Evolutionary conservation across 768 basidiomycete genomes (phyloP), one percentile per base, ranked within the genome.

Genomic region (Omphalotus guepiniiformis): DNA sequence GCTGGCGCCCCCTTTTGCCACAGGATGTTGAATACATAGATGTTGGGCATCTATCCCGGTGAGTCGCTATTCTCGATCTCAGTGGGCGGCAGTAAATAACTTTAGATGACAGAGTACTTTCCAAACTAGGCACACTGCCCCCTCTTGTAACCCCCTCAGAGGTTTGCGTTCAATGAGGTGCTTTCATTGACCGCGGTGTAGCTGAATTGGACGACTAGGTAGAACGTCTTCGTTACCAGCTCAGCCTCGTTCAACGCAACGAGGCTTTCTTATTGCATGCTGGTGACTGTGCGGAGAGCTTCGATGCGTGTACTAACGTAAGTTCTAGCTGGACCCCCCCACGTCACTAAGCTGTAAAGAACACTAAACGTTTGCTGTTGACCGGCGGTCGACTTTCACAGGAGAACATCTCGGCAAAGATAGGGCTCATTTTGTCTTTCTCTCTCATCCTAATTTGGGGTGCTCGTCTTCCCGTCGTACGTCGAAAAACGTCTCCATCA

Each of bases 231-330:
- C 77, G 92, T 41, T 74, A 82, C 59, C 91, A 94, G 52, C 71
- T 97, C 16, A 69, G 74, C 27, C 80, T 80, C 28, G 93, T 94
- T 2, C 87, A 96, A 55, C 75, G 75, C 16, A 89, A 91, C 52
- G 82, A 94, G 58, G 93, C 92, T 0, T 98, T 99, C 67, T 74
- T 99, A 29, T 76, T 99, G 2, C 96, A 99, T 52, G 96, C 96
- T 1, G 96, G 96, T 2, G 96, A 99, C 59, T 99, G 96, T 58
- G 93, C 92, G n/a, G 91, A 94, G 64, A 87, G 89, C 62, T 94
- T 95, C 58, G 86, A 89, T 56, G 91, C 90, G 0, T 93, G 91
- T 62, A 92, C 88, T 0, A 80, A 90, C 52, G 89, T 90, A 60
- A 57, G 78, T 71, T 30, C 23, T 23, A 28, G 1, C 19, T 27